Conservation (phyloP, 805 yeast species). For the Sugiyamaella floridensis region DNA sequence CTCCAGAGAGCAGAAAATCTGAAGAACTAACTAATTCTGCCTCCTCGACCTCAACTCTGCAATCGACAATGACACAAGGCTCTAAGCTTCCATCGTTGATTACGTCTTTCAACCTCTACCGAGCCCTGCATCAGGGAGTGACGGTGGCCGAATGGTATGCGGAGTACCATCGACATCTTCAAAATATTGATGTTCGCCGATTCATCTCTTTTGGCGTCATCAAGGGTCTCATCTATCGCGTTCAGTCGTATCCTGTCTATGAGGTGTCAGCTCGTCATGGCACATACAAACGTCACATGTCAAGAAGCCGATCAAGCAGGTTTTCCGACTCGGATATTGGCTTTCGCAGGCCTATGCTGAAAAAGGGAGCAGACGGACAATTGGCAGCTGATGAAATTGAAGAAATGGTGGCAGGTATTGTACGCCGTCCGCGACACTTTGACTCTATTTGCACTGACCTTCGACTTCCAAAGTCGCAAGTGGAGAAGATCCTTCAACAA, state of each 20-base stretch:
- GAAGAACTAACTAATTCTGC: neutral
- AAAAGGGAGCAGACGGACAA: neutral
- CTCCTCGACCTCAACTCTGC: conserved; percentile 5
- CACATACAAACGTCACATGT: conserved; percentile 1
- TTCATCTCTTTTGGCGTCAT: conserved; percentile 82
- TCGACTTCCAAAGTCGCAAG: conserved; percentile 47
- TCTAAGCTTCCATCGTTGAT: conserved; percentile 6
- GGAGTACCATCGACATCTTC: conserved; percentile 51
- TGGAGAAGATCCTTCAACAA: conserved; percentile 42
- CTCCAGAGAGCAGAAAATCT: conserved; percentile 3
- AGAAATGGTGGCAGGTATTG: conserved; percentile 13
- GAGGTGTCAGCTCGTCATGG: conserved; percentile 15
- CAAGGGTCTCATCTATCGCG: conserved; percentile 74
- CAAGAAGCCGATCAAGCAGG: neutral
- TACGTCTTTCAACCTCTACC: conserved; percentile 53
- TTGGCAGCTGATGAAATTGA: conserved; percentile 13
- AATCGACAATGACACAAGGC: neutral
- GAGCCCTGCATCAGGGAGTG: conserved; percentile 71
- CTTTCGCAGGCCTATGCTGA: neutral
- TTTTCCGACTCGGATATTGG: neutral
- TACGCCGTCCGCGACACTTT: conserved; percentile 24
- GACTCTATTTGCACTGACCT: conserved; percentile 59
- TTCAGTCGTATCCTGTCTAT: conserved; percentile 66
- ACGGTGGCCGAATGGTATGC: conserved; percentile 76
- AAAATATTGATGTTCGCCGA: conserved; percentile 71